A percentile compares a stretch with the other conserved stretches of the same genome.
These are phyloP conservation scores for Apophysomyces sp. DNA, from an alignment of 371 early-diverging fungal genomes.

Conservation along the genomic window DNA sequence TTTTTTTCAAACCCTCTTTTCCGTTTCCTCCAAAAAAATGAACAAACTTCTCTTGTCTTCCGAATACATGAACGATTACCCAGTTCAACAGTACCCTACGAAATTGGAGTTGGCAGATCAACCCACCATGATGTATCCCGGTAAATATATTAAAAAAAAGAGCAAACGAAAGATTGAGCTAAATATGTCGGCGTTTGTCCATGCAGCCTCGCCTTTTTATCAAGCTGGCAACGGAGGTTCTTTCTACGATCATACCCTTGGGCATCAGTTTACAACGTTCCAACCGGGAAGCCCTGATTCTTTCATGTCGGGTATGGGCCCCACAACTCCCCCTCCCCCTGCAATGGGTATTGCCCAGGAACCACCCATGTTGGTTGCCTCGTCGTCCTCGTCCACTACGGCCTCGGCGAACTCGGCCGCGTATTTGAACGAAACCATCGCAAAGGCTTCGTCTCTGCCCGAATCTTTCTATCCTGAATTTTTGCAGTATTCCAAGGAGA, in stretches of 20 bases:
- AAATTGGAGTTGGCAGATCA: conserved; percentile 13
- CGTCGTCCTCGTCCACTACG: conserved; percentile 27
- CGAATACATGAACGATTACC: conserved; percentile 33
- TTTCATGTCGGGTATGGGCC: conserved; percentile 15
- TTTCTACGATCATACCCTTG: conserved; percentile 1
- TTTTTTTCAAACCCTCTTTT: not conserved
- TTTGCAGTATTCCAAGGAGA: conserved; percentile 44
- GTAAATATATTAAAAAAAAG: conserved; percentile 16
- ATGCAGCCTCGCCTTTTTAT: conserved; percentile 4
- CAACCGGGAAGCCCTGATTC: conserved; percentile 38
- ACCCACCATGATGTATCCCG: conserved; percentile 30
- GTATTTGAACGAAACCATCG: conserved; percentile 37
- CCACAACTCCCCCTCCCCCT: conserved; percentile 10
- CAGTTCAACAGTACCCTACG: conserved; percentile 20
- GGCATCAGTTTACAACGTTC: not conserved
- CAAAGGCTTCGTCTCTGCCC: conserved; percentile 41
- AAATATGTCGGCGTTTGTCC: not conserved
- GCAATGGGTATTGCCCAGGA: conserved; percentile 9
- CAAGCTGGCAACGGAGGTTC: not conserved
- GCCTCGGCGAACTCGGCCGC: conserved; percentile 22
- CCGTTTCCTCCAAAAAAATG: not conserved
- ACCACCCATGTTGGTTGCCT: conserved; percentile 36
- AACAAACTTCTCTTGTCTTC: conserved; percentile 6
- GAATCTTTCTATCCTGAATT: conserved; percentile 51
- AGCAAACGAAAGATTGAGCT: not conserved